These are phyloP conservation scores for Heliamphora pulchella DNA, from an alignment of 179 eudicot genomes.

Conservation along the genomic window DNA sequence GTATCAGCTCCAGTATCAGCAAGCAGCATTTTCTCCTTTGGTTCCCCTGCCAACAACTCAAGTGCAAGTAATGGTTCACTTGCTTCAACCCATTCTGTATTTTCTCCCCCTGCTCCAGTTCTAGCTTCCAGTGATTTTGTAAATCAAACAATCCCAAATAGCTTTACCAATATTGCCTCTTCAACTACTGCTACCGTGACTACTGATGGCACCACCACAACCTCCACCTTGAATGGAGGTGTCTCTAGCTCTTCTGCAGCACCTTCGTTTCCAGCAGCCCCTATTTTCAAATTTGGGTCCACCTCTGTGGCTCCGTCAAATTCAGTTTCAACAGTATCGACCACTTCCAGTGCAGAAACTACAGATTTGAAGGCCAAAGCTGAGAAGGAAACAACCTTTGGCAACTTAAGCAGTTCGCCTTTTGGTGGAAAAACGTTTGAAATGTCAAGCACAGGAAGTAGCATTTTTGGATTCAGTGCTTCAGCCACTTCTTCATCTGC, in stretches of 20 bases:
- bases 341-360: constrained; percentile 24
- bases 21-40: constrained; percentile 20
- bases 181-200: constrained; percentile 13
- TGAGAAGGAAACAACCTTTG: constrained; percentile 26
- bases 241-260: constrained; percentile 10
- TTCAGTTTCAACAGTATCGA: constrained; percentile 21
- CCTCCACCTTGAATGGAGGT: not conserved
- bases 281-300: constrained; percentile 31
- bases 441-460: constrained; percentile 26
- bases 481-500: constrained; percentile 23
- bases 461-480: constrained; percentile 34
- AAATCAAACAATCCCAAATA: constrained; percentile 12
- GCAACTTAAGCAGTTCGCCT: constrained; percentile 20
- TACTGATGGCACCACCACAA: not conserved
- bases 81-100: constrained; percentile 25
- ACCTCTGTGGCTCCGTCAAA: constrained; percentile 20
- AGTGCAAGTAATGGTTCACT: constrained; percentile 28
- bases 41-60: constrained; percentile 20
- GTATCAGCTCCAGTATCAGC: constrained; percentile 17
- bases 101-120: constrained; percentile 18
- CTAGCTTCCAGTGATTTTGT: constrained; percentile 17
- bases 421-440: constrained; percentile 22
- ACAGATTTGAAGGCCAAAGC: constrained; percentile 30
- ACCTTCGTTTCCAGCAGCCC: constrained; percentile 19
- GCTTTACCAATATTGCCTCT: constrained; percentile 18